Evolutionary conservation across 345 rosid species (phyloP).

Genomic region (Theobroma cacao): DNA sequence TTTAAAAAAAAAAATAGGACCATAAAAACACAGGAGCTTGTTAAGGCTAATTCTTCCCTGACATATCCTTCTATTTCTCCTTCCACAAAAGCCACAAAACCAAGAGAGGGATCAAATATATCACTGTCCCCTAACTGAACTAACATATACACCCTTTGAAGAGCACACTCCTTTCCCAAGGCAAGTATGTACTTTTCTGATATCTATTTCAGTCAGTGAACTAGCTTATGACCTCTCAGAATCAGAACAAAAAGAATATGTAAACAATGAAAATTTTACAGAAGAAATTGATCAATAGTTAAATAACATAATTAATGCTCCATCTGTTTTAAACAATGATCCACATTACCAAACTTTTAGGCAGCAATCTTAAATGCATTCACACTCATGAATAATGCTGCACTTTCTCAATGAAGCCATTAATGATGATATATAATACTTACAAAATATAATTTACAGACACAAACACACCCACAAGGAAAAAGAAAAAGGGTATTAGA

Average conservation of each 20-base stretch:
- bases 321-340: neutral
- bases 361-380: neutral
- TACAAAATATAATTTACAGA: neutral
- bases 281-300: neutral
- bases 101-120: neutral
- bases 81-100: neutral
- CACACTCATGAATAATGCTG: neutral
- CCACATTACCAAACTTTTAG: neutral
- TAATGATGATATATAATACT: slow-evolving; percentile 3
- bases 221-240: neutral
- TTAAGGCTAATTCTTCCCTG: neutral
- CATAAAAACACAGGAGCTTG: neutral
- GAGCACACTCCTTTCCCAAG: neutral
- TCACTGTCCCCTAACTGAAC: neutral
- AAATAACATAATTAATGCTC: neutral
- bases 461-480: neutral
- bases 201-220: neutral
- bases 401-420: neutral
- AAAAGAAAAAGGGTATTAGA: neutral
- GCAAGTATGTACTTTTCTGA: neutral
- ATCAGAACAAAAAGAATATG: neutral
- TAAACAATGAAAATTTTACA: neutral
- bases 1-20: neutral
- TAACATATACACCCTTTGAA: neutral
- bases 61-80: neutral